Evolutionary conservation across 1,284 basidiomycete genomes (phyloP).

Genomic region (Coniophora puteana): DNA sequence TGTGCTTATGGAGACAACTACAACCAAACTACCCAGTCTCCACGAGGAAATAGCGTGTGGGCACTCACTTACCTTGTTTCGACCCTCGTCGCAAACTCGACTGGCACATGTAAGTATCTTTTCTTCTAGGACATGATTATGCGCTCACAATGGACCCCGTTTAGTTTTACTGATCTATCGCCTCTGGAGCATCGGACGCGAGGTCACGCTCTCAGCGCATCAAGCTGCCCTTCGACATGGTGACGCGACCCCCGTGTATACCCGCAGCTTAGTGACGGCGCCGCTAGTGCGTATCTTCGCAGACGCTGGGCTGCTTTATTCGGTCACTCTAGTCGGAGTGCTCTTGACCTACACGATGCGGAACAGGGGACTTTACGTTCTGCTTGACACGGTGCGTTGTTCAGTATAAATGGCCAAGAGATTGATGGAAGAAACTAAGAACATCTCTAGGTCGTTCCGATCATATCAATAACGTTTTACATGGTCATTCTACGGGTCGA

Average conservation of each 20-base stretch:
- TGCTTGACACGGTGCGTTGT: conserved; percentile 31
- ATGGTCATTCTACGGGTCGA: no score
- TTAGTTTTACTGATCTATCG: conserved; percentile 14
- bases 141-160: no score
- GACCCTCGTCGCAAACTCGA: conserved; percentile 29
- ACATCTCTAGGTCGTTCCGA: no score
- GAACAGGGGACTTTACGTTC: conserved; percentile 29
- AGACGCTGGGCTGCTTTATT: conserved; percentile 31
- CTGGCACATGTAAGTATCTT: conserved; percentile 23
- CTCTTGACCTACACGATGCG: conserved; percentile 28
- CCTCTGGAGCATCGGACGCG: conserved; percentile 13
- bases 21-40: no score
- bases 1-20: no score
- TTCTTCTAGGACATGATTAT: not conserved
- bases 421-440: no score
- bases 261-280: no score
- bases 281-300: conserved; percentile 28
- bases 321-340: conserved; percentile 27
- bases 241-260: no score
- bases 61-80: conserved; percentile 24
- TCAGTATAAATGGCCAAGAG: no score
- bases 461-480: no score
- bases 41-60: no score
- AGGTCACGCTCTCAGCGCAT: conserved; percentile 1
- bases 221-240: no score